Evolutionary conservation across 345 rosid genomes (phyloP).

Genomic region (Salix dunnii): DNA sequence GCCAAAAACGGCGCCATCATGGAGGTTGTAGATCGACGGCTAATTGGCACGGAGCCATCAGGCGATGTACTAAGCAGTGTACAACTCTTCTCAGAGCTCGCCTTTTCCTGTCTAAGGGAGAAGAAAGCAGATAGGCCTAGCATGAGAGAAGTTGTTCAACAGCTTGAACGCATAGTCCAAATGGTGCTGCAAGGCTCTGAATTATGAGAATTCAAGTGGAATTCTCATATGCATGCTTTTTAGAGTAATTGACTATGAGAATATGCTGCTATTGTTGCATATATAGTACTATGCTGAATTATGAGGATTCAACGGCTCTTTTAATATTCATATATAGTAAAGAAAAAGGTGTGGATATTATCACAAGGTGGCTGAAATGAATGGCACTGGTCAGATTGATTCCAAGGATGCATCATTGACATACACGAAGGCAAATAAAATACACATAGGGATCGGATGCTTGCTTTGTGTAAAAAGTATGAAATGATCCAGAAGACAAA

Average conservation of each 20-base stretch:
- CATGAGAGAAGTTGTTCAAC: constrained; percentile 51
- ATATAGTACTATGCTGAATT: too few species aligned
- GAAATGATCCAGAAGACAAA: constrained; percentile 19
- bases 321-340: constrained; percentile 31
- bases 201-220: constrained; percentile 8
- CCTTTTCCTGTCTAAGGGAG: constrained; percentile 44
- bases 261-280: not conserved
- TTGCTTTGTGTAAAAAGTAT: constrained; percentile 20
- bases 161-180: constrained; percentile 39
- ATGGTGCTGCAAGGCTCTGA: not conserved
- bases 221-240: not conserved
- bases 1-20: constrained; percentile 31
- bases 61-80: constrained; percentile 20
- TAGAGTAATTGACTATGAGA: constrained; percentile 2
- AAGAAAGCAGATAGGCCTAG: constrained; percentile 47
- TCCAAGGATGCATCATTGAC: constrained; percentile 20
- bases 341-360: constrained; percentile 7
- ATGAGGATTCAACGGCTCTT: not conserved
- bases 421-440: not conserved
- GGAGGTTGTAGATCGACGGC: constrained; percentile 42
- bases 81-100: constrained; percentile 39
- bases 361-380: constrained; percentile 16
- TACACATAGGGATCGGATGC: constrained; percentile 31
- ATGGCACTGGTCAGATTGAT: constrained; percentile 22
- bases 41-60: constrained; percentile 29